phyloP scores from a whole-genome alignment of 1,284 basidiomycete genomes.

The Naganishia cerealis region DNA sequence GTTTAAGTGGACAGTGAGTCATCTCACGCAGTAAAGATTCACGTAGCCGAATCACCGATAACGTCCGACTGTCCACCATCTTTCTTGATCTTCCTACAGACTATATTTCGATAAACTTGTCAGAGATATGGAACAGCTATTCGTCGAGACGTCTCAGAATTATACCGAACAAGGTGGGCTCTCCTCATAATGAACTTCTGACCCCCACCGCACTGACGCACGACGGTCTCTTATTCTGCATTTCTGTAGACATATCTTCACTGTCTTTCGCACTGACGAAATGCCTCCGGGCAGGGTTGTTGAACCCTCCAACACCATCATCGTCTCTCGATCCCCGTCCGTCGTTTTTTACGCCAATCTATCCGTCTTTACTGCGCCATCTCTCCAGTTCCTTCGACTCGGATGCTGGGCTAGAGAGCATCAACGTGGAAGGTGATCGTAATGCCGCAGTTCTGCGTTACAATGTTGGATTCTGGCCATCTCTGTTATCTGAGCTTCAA shows the following conservation, averaged over 20 bases:
- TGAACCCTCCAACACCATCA: conserved; percentile 33
- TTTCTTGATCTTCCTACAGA: conserved; percentile 49
- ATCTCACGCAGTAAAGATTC: background rate
- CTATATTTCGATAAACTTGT: conserved; percentile 62
- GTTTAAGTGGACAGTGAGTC: conserved; percentile 12
- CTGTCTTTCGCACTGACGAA: conserved; percentile 41
- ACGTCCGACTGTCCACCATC: conserved; percentile 20
- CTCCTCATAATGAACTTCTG: conserved; percentile 20
- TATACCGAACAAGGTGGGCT: conserved; percentile 33
- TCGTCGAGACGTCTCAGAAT: conserved; percentile 59
- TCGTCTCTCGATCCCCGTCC: conserved; percentile 32
- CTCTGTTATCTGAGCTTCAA: conserved; percentile 65
- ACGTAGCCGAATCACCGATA: background rate
- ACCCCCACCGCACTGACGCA: background rate
- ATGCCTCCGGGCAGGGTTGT: conserved; percentile 37
- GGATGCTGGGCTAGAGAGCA: conserved; percentile 52
- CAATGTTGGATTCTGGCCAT: conserved; percentile 59
- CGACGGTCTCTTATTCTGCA: background rate
- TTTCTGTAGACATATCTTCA: conserved; percentile 30
- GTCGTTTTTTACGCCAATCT: conserved; percentile 41
- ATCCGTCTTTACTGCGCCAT: conserved; percentile 52
- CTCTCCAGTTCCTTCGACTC: conserved; percentile 50
- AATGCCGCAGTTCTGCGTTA: conserved; percentile 55
- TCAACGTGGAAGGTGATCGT: conserved; percentile 58
- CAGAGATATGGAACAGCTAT: conserved; percentile 43